Conservation (phyloP, 805 yeast species). For the Huiozyma sinensis region DNA sequence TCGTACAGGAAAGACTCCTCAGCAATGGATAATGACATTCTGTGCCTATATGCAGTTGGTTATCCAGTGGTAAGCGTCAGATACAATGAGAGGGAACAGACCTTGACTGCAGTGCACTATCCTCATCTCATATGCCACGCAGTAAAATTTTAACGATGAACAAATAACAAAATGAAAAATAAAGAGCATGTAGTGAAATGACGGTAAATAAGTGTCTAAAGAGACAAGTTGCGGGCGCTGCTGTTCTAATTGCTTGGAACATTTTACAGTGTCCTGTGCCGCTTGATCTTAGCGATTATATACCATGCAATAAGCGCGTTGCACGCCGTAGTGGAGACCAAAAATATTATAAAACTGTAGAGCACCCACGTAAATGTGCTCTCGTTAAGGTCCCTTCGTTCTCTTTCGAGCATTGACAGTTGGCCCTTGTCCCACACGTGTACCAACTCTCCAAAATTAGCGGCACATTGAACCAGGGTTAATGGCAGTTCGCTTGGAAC, state of each 20-base stretch:
- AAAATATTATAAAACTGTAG: slow-evolving; percentile 6
- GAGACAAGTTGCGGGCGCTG: too few relatives aligned
- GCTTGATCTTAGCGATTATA: background rate
- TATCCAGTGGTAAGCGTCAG: too few relatives aligned
- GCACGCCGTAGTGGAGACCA: background rate
- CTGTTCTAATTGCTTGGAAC: too few relatives aligned
- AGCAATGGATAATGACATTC: slow-evolving; percentile 62
- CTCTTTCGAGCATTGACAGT: background rate
- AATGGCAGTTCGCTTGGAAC: background rate
- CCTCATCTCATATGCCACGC: too few relatives aligned
- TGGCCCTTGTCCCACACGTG: background rate
- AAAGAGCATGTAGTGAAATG: too few relatives aligned
- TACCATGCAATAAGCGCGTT: background rate
- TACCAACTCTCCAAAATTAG: background rate
- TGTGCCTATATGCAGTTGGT: background rate
- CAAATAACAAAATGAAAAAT: too few relatives aligned
- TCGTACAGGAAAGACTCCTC: slow-evolving; percentile 69
- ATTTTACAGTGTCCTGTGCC: too few relatives aligned
- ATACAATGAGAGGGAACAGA: too few relatives aligned
- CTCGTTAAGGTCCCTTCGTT: slow-evolving; percentile 6
- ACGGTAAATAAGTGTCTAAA: too few relatives aligned
- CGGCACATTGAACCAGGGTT: background rate
- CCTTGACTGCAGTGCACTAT: too few relatives aligned
- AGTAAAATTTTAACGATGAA: too few relatives aligned
- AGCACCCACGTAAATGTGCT: slow-evolving; percentile 7